A percentile compares a stretch with the other conserved stretches of the same genome.
Conservation (phyloP, 2,329 filamentous ascomycete genomes). For the Niveomyces coronatus region DNA sequence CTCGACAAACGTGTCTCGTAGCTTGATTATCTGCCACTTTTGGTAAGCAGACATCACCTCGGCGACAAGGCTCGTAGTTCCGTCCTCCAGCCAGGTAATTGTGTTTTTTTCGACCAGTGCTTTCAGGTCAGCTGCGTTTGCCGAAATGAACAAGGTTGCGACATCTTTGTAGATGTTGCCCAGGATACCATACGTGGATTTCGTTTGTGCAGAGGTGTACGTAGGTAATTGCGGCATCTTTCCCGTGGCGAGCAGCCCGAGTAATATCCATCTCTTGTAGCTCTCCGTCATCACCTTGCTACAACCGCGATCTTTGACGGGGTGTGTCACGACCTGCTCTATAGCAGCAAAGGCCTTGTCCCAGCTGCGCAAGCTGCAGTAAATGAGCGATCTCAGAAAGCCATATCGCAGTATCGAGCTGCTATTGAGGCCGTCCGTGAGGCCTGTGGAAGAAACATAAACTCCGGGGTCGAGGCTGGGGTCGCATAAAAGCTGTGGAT, state of each 20-base stretch:
- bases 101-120: conserved; percentile 50
- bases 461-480: conserved; percentile 32
- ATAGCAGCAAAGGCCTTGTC: conserved; percentile 50
- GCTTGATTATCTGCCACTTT: conserved; percentile 61
- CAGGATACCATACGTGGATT: conserved; percentile 46
- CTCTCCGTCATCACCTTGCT: conserved; percentile 79
- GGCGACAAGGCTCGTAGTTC: conserved; percentile 59
- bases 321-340: conserved; percentile 56
- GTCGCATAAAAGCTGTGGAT: conserved; percentile 35
- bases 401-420: conserved; percentile 57
- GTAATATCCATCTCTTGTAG: conserved; percentile 83
- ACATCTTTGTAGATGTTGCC: conserved; percentile 63
- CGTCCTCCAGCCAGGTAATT: conserved; percentile 57
- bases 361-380: conserved; percentile 53
- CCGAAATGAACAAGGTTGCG: conserved; percentile 54
- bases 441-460: conserved; percentile 52
- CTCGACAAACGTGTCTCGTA: conserved; percentile 61
- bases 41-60: conserved; percentile 63
- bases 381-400: conserved; percentile 52
- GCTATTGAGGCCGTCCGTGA: conserved; percentile 44
- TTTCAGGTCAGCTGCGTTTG: conserved; percentile 45
- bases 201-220: conserved; percentile 40
- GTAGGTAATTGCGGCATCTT: conserved; percentile 44
- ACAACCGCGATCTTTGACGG: conserved; percentile 48
- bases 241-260: conserved; percentile 62